Conservation (phyloP, 23 red algal genomes). For the Gracilaria domingensis region DNA sequence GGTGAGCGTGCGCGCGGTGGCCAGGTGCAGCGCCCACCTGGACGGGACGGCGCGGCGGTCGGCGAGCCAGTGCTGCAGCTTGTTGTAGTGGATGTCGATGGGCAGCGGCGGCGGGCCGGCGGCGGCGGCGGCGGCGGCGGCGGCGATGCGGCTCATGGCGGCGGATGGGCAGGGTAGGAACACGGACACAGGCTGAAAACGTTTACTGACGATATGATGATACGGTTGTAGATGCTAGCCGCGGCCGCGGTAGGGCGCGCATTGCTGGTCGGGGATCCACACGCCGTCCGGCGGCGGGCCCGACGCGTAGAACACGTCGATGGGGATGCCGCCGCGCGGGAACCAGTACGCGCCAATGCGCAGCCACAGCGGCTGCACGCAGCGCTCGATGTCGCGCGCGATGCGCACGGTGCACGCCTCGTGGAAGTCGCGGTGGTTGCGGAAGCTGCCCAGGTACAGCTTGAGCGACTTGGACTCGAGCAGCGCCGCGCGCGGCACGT, state of each 20-base stretch:
- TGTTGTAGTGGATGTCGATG: conserved; percentile 86
- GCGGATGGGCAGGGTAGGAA: not conserved
- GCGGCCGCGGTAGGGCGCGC: conserved; percentile 88
- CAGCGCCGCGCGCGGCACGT: conserved; percentile 88
- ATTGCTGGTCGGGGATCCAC: conserved; percentile 92
- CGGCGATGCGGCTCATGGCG: not conserved
- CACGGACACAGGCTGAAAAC: not conserved
- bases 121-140: not conserved
- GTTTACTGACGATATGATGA: not conserved
- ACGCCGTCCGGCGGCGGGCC: conserved; percentile 81
- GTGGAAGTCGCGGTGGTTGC: conserved; percentile 99
- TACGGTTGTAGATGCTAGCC: conserved; percentile 34
- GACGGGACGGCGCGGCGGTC: conserved; percentile 57
- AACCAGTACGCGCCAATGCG: conserved; percentile 99
- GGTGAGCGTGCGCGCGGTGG: conserved; percentile 39
- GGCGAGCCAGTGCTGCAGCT: conserved; percentile 73
- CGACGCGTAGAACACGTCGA: conserved; percentile 96
- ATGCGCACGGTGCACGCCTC: conserved; percentile 97
- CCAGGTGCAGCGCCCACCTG: conserved; percentile 59
- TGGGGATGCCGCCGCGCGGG: conserved; percentile 98
- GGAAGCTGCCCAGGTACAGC: conserved; percentile 92
- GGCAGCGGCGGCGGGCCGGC: conserved; percentile 63
- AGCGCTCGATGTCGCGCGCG: conserved; percentile 55
- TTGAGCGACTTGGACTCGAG: conserved; percentile 98
- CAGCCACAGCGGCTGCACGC: conserved; percentile 84